Evolutionary conservation across 371 early-diverging fungal genomes (phyloP).

Genomic region (Rhizopus sp.): DNA sequence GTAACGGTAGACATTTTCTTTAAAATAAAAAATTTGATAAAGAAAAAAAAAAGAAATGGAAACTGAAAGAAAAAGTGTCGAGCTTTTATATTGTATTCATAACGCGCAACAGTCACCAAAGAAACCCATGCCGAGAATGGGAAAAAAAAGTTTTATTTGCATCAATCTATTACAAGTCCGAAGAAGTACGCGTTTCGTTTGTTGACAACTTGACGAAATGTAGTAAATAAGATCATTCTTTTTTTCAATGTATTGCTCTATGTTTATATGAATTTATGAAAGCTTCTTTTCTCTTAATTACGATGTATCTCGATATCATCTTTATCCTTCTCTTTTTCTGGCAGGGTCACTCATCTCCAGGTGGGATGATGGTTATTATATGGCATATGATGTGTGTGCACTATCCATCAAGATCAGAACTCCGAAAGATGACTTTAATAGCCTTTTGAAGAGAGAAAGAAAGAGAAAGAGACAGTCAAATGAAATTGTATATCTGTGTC

Average conservation of each 20-base stretch:
- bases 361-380: constrained; percentile 1
- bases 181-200: background rate
- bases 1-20: constrained; percentile 45
- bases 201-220: background rate
- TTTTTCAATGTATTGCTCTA: too few relatives aligned
- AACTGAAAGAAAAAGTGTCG: background rate
- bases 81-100: background rate
- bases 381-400: background rate
- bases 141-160: background rate
- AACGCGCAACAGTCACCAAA: constrained; percentile 4
- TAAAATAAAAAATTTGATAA: constrained; percentile 5
- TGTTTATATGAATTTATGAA: too few relatives aligned
- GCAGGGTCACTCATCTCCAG: background rate
- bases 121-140: background rate
- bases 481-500: too few relatives aligned
- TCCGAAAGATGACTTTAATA: background rate
- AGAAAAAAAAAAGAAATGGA: constrained; percentile 9
- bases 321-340: constrained; percentile 9
- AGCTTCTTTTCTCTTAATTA: background rate
- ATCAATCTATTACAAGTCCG: background rate
- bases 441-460: background rate
- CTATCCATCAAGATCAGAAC: constrained; percentile 8
- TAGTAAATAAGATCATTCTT: background rate
- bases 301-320: constrained; percentile 1
- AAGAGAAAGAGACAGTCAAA: background rate